phyloP scores from a whole-genome alignment of 108 stramenopile species.

The Asterionellopsis glacialis region DNA sequence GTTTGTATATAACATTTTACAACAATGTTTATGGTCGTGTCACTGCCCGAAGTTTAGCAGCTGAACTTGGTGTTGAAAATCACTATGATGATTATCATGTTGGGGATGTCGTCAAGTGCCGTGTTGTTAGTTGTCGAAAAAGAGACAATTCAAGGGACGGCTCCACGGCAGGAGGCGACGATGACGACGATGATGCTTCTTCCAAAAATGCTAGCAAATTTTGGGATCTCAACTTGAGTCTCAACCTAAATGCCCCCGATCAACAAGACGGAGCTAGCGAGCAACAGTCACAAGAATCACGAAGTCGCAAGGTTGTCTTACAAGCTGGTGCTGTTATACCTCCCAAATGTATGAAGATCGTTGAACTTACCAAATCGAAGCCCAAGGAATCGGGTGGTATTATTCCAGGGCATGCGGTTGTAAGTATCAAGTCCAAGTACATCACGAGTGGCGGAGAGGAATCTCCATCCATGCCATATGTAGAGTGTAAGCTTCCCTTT shows the following conservation, averaged over 20 bases:
- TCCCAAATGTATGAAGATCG: slow-evolving; percentile 65
- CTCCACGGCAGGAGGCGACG: slow-evolving; percentile 2
- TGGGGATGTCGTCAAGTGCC: slow-evolving; percentile 74
- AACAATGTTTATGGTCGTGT: slow-evolving; percentile 74
- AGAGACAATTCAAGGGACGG: slow-evolving; percentile 10
- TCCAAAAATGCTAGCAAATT: slow-evolving; percentile 31
- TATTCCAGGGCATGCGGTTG: slow-evolving; percentile 75
- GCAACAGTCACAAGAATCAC: slow-evolving; percentile 1
- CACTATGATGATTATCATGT: slow-evolving; percentile 54
- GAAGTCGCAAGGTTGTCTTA: background rate
- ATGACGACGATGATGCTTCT: slow-evolving; percentile 28
- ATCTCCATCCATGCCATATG: slow-evolving; percentile 12
- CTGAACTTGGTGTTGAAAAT: slow-evolving; percentile 81
- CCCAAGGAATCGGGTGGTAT: slow-evolving; percentile 33
- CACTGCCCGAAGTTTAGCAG: slow-evolving; percentile 52
- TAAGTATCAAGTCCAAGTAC: slow-evolving; percentile 72
- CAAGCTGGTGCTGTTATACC: slow-evolving; percentile 62
- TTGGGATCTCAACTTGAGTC: slow-evolving; percentile 21
- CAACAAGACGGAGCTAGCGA: slow-evolving; percentile 5
- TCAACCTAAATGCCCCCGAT: slow-evolving; percentile 15
- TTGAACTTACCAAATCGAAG: slow-evolving; percentile 54
- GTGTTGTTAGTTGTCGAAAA: slow-evolving; percentile 49
- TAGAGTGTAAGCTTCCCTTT: slow-evolving; percentile 78
- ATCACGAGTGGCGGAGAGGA: slow-evolving; percentile 27
- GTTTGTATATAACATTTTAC: slow-evolving; percentile 81